A percentile compares a stretch with the other conserved stretches of the same genome.
phyloP scores from a whole-genome alignment of 2,329 filamentous ascomycete genomes.

The Neopestalotiopsis rosae region DNA sequence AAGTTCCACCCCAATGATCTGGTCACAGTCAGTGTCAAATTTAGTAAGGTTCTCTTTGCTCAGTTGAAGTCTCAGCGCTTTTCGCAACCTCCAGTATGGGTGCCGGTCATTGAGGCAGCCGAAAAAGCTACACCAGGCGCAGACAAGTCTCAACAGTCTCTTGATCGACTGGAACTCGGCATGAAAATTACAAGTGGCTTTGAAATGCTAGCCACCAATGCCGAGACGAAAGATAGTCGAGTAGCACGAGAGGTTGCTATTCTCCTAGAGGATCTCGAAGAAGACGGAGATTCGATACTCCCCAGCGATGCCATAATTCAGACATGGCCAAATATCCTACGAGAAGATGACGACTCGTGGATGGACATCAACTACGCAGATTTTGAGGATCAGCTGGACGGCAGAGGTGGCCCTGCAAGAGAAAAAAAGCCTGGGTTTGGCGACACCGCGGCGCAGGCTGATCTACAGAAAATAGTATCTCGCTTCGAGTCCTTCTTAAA shows the following conservation, averaged over 20 bases:
- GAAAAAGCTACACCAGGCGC: slow-evolving; percentile 27
- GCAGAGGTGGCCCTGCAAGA: slow-evolving; percentile 41
- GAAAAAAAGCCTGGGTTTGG: slow-evolving; percentile 56
- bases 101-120: slow-evolving; percentile 37
- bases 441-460: slow-evolving; percentile 70
- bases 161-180: slow-evolving; percentile 67
- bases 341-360: slow-evolving; percentile 89
- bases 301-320: slow-evolving; percentile 77
- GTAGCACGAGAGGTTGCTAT: slow-evolving; percentile 77
- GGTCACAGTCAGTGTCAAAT: slow-evolving; percentile 77
- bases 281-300: slow-evolving; percentile 69
- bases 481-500: slow-evolving; percentile 93
- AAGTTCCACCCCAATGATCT: slow-evolving; percentile 79
- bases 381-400: slow-evolving; percentile 80
- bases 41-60: slow-evolving; percentile 89
- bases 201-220: slow-evolving; percentile 79
- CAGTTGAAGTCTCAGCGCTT: slow-evolving; percentile 90
- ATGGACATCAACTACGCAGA: slow-evolving; percentile 90
- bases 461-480: slow-evolving; percentile 88
- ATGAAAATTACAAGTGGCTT: slow-evolving; percentile 93
- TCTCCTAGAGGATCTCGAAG: slow-evolving; percentile 75
- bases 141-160: slow-evolving; percentile 33
- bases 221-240: slow-evolving; percentile 70
- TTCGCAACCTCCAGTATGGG: slow-evolving; percentile 63
- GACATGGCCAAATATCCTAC: slow-evolving; percentile 64